These are phyloP conservation scores for Gamsiella multidivaricata DNA, from an alignment of 192 early-diverging fungal genomes.

Conservation along the genomic window DNA sequence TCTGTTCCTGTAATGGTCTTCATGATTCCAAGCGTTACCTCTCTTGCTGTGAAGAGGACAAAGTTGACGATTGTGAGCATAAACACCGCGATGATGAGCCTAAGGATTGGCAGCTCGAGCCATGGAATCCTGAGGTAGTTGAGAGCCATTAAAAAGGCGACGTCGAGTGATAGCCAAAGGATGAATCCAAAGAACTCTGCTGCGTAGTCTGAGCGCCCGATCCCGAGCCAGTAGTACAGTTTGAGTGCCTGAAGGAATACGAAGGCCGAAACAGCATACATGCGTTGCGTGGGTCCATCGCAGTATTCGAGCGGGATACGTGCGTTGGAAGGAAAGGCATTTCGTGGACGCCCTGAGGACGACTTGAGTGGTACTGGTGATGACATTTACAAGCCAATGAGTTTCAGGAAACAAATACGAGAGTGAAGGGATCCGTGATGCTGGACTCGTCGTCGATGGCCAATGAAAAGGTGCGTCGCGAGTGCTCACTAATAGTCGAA, in stretches of 20 bases:
- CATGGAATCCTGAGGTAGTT: slow-evolving; percentile 60
- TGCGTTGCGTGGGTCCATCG: slow-evolving; percentile 56
- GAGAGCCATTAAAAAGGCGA: slow-evolving; percentile 45
- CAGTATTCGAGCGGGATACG: slow-evolving; percentile 48
- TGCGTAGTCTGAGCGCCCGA: slow-evolving; percentile 44
- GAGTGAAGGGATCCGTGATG: too few relatives aligned
- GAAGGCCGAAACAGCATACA: slow-evolving; percentile 54
- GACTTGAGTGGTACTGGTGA: slow-evolving; percentile 35
- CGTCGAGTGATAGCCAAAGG: slow-evolving; percentile 55
- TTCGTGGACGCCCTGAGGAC: slow-evolving; percentile 23
- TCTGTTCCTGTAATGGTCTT: neutral
- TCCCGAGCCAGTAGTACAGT: slow-evolving; percentile 32
- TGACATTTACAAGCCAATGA: slow-evolving; percentile 21
- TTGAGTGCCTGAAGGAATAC: slow-evolving; percentile 56
- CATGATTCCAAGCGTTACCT: slow-evolving; percentile 21
- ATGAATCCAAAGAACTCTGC: slow-evolving; percentile 53
- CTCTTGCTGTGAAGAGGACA: slow-evolving; percentile 38
- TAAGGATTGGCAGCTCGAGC: slow-evolving; percentile 57
- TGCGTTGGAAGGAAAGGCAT: slow-evolving; percentile 34
- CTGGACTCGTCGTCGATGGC: too few relatives aligned
- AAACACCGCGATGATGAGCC: slow-evolving; percentile 35
- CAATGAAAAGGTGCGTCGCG: too few relatives aligned
- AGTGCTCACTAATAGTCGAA: too few relatives aligned
- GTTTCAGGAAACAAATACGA: neutral
- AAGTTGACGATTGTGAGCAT: slow-evolving; percentile 33